Evolutionary conservation across 1,139 yeast genomes (phyloP), one percentile per base, ranked within the genome.

Genomic region (Hansenula sp.): DNA sequence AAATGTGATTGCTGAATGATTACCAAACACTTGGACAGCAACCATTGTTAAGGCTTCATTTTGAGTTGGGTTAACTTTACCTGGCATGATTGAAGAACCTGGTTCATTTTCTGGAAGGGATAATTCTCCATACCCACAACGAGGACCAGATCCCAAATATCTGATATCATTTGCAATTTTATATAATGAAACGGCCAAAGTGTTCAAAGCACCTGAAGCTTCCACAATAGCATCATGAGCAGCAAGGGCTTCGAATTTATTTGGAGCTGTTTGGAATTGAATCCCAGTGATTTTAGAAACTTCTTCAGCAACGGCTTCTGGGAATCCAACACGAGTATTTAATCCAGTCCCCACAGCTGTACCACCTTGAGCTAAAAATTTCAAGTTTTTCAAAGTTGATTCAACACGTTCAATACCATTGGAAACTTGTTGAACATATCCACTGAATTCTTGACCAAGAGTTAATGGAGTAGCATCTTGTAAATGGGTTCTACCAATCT

Each of bases 391-490:
- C 54, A 93, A 77, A 43, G 84, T 67, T 52, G 72, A 73, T 71
- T 89, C 89, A 50, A 93, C 83, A 65, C 99, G 81, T 57, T 74
- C 85, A 57, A 93, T 85, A 64, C 98, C 98, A 63, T 88, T 87
- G 58, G 87, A 79, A 54, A 94, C 67, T 72, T 93, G 99, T 66
- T 88, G 94, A 41, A 86, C 96, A 69, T 93, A 93, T 50, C 99
- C 99, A 43, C 95, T 83, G 69, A 93, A 94, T 69, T 93, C 99
- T 72, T 93, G 99, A 52, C 99, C 99, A 56, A 93, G 76, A 47
- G 99, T 94, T 66, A 93, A 78, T 34, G 99, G 99, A 42, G 99
- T 93, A 45, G 99, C 99, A 67, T 93, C 99, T 74, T 93, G 99
- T 66, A 93, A 77, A 68, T 93, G 99, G 47, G 99, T 93, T 77